Evolutionary conservation across 257 asterid species (phyloP), one percentile per base, ranked within the genome.

Genomic region (Scutellaria barbata): DNA sequence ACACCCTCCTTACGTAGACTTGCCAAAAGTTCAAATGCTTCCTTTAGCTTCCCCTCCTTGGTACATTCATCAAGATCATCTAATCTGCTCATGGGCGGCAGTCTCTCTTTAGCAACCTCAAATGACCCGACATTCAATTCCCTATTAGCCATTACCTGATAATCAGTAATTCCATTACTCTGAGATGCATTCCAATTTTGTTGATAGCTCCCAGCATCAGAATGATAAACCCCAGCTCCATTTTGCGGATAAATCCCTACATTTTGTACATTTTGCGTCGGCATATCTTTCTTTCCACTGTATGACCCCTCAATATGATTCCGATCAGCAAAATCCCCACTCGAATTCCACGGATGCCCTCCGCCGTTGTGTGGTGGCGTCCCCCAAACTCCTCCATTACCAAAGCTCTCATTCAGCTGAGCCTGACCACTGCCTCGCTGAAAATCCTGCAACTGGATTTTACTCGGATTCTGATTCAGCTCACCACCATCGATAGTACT

Each of bases 31-130:
- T 82, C 77, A 63, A 88, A 84, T 3, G 88, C 96, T 69, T 87
- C 90, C 79, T 82, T 81, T 37, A 87, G 72, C 62, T 86, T 86
- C 14, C 88, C 83, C 70, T 78, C 92, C 71, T 80, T 76, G 16
- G 62, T 76, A 39, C 78, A 83, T 58, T 72, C 81, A 81, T 87
- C 97, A 13, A 93, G 87, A 75, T 82, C 87, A 73, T 81, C 87
- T 30, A 84, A 18, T 65, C 69, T 81, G 17, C 83, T 77, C 40
- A 63, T 60, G 50, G 50, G 25, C 47, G 50, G 25, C 47, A 40
- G 55, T 66, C 69, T 75, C 75, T 69, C 79, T 61, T 35, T 79
- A 74, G 41, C 66, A 73, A 9, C 71, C 41, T 65, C 80, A 45
- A 63, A 75, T 25, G 74, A 64, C 52, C 39, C 79, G 33, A 54